Base-by-base conservation (phyloP, 164 flowering plant genomes). In the Macadamia integrifolia region DNA sequence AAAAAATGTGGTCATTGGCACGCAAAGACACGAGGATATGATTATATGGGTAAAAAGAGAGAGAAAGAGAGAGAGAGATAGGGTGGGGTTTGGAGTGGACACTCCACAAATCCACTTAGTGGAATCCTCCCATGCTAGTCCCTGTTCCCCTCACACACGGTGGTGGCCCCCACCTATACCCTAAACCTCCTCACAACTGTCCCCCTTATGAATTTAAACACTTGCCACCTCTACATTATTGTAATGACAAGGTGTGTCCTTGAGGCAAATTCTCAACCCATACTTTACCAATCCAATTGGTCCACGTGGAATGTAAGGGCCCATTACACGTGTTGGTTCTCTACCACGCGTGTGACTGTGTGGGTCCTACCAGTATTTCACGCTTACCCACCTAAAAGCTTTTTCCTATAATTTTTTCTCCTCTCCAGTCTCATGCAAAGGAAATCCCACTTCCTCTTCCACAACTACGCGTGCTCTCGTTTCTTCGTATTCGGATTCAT, bases 101-200 rank as follows among this genome's bases (percentile, higher is more conserved):
- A 72, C 73, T 74, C 87, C 87, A 84, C 85, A 75, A 78, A 30
- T 32, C 46, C 58, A 23, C 62, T 65, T 67, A 83, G 88, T 85
- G 88, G 88, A 79, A 11, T 72, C 74, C 62, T 30, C 74, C 78
- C 86, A 81, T 84, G 83, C 83, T 75, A 75, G 69, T 67, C 3
- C 72, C 58, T 31, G 52, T 46, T 60, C 9, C 59, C 11, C 42
- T 32, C 61, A 49, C 23, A 2, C 15, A 17, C 61, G 28, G 49
- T 40, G 35, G 58, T 67, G 66, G 75, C 62, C 46, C 67, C 77
- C 58, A 53, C 65, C n/a, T 35, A 35, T 53, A 15, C 58, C 28
- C 15, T 11, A 67, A 62, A 62, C 60, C 43, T 8, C 11, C 31
- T 42, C 28, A 32, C 32, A 10, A 9, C 60, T 43, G 53, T 14